Base-by-base conservation (phyloP, 106 monocot genomes). In the Cymbidium sinense region DNA sequence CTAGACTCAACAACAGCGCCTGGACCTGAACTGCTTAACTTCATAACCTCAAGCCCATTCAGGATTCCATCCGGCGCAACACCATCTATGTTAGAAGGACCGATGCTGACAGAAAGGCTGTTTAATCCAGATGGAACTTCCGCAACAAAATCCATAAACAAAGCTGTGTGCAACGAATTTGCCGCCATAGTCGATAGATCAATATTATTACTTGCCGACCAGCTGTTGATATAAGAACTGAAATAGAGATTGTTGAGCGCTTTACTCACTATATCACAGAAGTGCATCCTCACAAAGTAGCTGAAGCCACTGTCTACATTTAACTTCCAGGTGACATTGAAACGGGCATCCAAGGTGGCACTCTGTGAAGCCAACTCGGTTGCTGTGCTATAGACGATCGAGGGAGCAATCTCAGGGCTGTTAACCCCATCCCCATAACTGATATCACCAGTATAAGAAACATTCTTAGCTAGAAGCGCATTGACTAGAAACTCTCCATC, bases 311-410 rank as follows among this genome's bases (percentile, higher is more conserved):
- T 70, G 25, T 85, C 80, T 5, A 87, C 82, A 31, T 89, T 50
- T 36, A 96, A 93, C 20, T 81, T 80, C 95, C 95, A 96, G 0
- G 95, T 87, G 74, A 93, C 76, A 39, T 96, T 96, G 61, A 93
- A 87, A 6, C 13, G 34, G 1, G 79, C 80, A 41, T 31, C 7
- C 11, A 55, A 7, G 30, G 82, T 80, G 0, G 70, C 29, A 11
- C 43, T 76, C 9, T 81, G 8, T 1, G 30, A 23, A 43, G 62
- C 77, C 76, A 93, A 77, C 65, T 77, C 50, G 0, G 79, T 84
- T 0, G 82, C 84, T 9, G 95, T 86, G 18, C 33, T 41, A 50
- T 96, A 96, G 36, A 96, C 88, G 1, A 31, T 2, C 31, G 34
- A 43, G 1, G 95, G 95, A 2, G 95, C 95, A 27, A 67, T 78